phyloP scores from a whole-genome alignment of 116 monocot species.

The Zostera marina region DNA sequence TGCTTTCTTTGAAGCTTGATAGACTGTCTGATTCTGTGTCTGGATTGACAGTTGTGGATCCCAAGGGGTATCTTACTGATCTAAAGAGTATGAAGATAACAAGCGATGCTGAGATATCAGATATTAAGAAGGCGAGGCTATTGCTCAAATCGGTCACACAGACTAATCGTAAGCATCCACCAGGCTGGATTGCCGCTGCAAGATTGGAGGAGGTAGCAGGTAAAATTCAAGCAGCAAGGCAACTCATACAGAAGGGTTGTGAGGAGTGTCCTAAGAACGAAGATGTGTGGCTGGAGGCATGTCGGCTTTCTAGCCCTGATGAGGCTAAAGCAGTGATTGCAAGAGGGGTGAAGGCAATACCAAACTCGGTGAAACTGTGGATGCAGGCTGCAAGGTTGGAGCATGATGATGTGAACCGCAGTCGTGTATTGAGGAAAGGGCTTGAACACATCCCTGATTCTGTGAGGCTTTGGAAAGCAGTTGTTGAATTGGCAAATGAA shows the following conservation, averaged over 20 bases:
- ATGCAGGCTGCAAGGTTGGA: constrained; percentile 87
- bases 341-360: constrained; percentile 62
- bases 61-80: constrained; percentile 93
- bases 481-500: constrained; percentile 82
- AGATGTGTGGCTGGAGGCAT: constrained; percentile 97
- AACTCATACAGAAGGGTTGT: constrained; percentile 88
- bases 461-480: constrained; percentile 90
- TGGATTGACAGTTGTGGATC: constrained; percentile 83
- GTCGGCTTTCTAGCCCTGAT: constrained; percentile 66
- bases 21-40: constrained; percentile 92
- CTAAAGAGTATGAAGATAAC: constrained; percentile 99
- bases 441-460: constrained; percentile 88
- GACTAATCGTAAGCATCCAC: constrained; percentile 93
- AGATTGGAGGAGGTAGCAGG: constrained; percentile 96
- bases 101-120: constrained; percentile 95
- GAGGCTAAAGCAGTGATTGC: constrained; percentile 92
- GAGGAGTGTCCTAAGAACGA: constrained; percentile 96
- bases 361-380: constrained; percentile 93
- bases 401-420: constrained; percentile 36
- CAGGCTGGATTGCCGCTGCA: constrained; percentile 96
- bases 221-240: constrained; percentile 80
- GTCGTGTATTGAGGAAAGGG: constrained; percentile 73
- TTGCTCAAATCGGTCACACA: constrained; percentile 89
- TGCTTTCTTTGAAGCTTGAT: constrained; percentile 85
- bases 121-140: constrained; percentile 90